Evolutionary conservation across 495 filamentous ascomycete genomes (phyloP).

Genomic region (Staphylotrichum tortipilum): DNA sequence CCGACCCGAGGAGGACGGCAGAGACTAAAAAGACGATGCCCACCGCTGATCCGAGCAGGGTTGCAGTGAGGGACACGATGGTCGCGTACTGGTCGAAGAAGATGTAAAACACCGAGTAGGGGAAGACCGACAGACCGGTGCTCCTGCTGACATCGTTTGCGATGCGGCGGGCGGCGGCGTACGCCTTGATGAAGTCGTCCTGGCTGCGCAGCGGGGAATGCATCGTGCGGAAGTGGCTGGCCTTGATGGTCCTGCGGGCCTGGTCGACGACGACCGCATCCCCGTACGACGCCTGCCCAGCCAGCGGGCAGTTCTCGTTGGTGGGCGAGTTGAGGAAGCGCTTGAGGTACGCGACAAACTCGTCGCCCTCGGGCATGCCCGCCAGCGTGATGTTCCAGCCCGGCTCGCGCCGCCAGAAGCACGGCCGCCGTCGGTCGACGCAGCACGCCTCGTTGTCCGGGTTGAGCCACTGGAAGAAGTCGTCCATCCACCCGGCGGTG

Average conservation of each 20-base stretch:
- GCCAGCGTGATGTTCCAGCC: slow-evolving; percentile 78
- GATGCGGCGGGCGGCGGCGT: slow-evolving; percentile 84
- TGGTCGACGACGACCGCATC: slow-evolving; percentile 74
- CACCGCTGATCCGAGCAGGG: slow-evolving; percentile 72
- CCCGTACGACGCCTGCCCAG: slow-evolving; percentile 78
- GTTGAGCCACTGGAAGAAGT: slow-evolving; percentile 93
- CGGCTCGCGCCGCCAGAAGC: slow-evolving; percentile 67
- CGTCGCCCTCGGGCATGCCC: slow-evolving; percentile 86
- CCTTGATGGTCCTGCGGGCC: slow-evolving; percentile 53
- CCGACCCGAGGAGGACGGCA: slow-evolving; percentile 69
- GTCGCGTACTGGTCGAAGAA: slow-evolving; percentile 96
- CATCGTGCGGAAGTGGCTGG: slow-evolving; percentile 84
- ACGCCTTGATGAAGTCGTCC: slow-evolving; percentile 86
- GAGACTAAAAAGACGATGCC: slow-evolving; percentile 74
- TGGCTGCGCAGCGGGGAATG: slow-evolving; percentile 82
- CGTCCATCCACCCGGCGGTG: slow-evolving; percentile 92
- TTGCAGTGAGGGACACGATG: slow-evolving; percentile 69
- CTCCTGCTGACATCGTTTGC: slow-evolving; percentile 58
- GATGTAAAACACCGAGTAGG: slow-evolving; percentile 93
- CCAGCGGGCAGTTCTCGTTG: slow-evolving; percentile 72
- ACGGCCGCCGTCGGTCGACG: slow-evolving; percentile 51
- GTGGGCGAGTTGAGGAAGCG: slow-evolving; percentile 79
- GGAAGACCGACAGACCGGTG: slow-evolving; percentile 74
- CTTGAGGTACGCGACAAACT: slow-evolving; percentile 76
- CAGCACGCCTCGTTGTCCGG: slow-evolving; percentile 78